Percentiles rank a stretch among this genome's conserved stretches.
These are phyloP conservation scores for Mycena pura DNA, from an alignment of 768 basidiomycete genomes.

Conservation along the genomic window DNA sequence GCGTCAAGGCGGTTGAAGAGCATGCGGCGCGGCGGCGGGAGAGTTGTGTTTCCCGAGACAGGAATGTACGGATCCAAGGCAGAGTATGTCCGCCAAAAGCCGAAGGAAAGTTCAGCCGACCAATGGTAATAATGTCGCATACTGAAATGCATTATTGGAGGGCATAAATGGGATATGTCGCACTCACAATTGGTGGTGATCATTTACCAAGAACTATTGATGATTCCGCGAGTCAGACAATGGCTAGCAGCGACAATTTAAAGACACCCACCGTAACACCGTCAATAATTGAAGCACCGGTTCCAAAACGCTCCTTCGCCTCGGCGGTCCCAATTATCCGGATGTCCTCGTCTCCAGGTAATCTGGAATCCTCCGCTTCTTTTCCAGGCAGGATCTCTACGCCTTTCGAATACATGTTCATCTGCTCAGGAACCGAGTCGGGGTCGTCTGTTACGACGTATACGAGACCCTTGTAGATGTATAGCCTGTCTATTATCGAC, in stretches of 20 bases:
- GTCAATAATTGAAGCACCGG: conserved; percentile 70
- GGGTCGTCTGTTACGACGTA: conserved; percentile 84
- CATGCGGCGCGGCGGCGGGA: conserved; percentile 77
- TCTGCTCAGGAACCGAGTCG: conserved; percentile 65
- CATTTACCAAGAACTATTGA: conserved; percentile 79
- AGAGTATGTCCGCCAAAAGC: conserved; percentile 91
- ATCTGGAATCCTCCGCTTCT: conserved; percentile 59
- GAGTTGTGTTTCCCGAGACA: conserved; percentile 66
- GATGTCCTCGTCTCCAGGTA: conserved; percentile 83
- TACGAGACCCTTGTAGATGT: conserved; percentile 80
- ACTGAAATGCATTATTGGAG: conserved; percentile 43
- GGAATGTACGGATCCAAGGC: conserved; percentile 78
- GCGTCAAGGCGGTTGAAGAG: conserved; percentile 78
- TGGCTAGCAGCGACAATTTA: background rate
- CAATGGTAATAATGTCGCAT: conserved; percentile 95
- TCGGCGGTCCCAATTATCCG: conserved; percentile 72
- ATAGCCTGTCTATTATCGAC: conserved; percentile 88
- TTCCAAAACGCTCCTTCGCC: conserved; percentile 74
- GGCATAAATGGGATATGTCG: background rate
- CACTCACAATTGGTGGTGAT: conserved; percentile 85
- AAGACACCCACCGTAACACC: conserved; percentile 67
- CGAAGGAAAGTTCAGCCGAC: conserved; percentile 91
- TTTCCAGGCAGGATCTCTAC: conserved; percentile 62
- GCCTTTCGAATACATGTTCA: conserved; percentile 76
- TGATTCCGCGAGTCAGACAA: too few relatives aligned